phyloP scores from a whole-genome alignment of 768 basidiomycete species.

The Suillus ampliporus region DNA sequence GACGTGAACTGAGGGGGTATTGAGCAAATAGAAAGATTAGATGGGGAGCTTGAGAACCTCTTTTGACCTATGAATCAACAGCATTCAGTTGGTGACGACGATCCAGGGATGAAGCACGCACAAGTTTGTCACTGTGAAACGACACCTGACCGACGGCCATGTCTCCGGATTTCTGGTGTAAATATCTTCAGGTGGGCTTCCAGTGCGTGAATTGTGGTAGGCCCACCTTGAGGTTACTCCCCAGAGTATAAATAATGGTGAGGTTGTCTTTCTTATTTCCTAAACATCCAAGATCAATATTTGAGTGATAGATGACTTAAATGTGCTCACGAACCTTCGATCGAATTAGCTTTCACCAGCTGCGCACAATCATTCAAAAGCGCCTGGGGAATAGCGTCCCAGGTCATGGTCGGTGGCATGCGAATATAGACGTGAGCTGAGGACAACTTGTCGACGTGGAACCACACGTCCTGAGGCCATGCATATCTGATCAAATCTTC shows the following conservation, averaged over 20 bases:
- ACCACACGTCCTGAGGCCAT: conserved; percentile 89
- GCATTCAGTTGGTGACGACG: not conserved
- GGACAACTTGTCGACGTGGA: conserved; percentile 97
- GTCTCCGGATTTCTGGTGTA: conserved; percentile 88
- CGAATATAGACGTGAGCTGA: conserved; percentile 98
- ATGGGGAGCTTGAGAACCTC: conserved; percentile 50
- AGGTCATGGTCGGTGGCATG: conserved; percentile 78
- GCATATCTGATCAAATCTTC: conserved; percentile 95
- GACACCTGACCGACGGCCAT: conserved; percentile 98
- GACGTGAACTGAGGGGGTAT: conserved; percentile 63
- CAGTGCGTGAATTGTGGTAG: conserved; percentile 1
- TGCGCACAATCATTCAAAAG: conserved; percentile 89
- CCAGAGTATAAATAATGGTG: conserved; percentile 94
- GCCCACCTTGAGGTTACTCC: conserved; percentile 84
- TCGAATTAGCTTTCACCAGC: conserved; percentile 96
- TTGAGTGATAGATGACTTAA: not conserved
- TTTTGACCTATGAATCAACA: conserved; percentile 66
- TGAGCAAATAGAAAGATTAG: not conserved
- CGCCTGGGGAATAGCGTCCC: conserved; percentile 86
- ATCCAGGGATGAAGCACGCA: conserved; percentile 35
- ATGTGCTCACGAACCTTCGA: conserved; percentile 67
- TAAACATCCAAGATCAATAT: conserved; percentile 34
- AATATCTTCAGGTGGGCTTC: conserved; percentile 3
- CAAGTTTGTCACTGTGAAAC: conserved; percentile 90
- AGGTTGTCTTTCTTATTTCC: conserved; percentile 97